Conservation (phyloP, 2,329 filamentous ascomycete species). For the Phaeomoniella chlamydospora region DNA sequence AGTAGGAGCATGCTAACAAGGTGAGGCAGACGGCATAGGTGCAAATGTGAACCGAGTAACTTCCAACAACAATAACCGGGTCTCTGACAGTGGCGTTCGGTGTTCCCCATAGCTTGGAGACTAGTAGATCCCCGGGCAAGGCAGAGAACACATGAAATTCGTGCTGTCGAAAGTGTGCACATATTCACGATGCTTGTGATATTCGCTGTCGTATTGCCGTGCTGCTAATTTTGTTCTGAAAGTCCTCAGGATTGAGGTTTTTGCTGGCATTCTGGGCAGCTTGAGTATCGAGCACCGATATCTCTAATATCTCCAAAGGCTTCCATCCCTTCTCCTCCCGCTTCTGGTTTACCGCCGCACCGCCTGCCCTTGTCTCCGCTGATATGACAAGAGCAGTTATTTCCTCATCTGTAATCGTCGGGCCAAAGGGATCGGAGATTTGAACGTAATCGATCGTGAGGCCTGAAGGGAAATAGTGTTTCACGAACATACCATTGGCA, state of each 20-base stretch:
- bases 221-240: slow-evolving; percentile 79
- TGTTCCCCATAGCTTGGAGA: too few species aligned
- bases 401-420: slow-evolving; percentile 67
- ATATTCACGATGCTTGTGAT: too few species aligned
- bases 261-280: slow-evolving; percentile 32
- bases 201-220: slow-evolving; percentile 57
- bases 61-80: too few species aligned
- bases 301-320: slow-evolving; percentile 66
- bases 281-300: slow-evolving; percentile 67
- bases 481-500: slow-evolving; percentile 23
- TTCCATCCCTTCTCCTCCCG: slow-evolving; percentile 63
- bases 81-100: too few species aligned
- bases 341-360: slow-evolving; percentile 73
- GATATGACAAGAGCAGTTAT: slow-evolving; percentile 78
- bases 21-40: neutral
- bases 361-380: slow-evolving; percentile 72
- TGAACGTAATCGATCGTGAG: slow-evolving; percentile 65
- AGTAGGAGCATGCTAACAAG: neutral
- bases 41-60: too few species aligned
- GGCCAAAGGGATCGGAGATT: slow-evolving; percentile 79
- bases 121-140: too few species aligned
- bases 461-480: slow-evolving; percentile 29
- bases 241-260: slow-evolving; percentile 39
- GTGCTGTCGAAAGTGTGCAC: too few species aligned
- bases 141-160: too few species aligned